phyloP scores from a whole-genome alignment of 345 rosid genomes.

The Murraya paniculata region DNA sequence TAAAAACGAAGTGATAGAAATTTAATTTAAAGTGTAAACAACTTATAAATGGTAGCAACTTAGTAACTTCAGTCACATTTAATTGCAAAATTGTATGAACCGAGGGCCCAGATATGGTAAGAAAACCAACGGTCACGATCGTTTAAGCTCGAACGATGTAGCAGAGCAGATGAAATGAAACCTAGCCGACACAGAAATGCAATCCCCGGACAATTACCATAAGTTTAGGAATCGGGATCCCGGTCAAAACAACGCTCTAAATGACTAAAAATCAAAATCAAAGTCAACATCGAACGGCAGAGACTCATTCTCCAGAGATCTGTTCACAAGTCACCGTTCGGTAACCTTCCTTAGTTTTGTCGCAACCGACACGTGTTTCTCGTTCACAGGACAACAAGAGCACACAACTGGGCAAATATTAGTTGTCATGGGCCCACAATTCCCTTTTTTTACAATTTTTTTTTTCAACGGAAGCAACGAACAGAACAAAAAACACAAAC shows the following conservation, averaged over 20 bases:
- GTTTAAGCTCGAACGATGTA: not conserved
- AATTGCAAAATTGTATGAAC: not conserved
- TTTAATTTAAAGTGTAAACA: too few relatives aligned
- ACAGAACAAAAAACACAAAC: not conserved
- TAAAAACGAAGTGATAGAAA: too few relatives aligned
- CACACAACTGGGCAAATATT: not conserved
- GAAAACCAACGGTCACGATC: not conserved
- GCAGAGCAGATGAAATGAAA: too few relatives aligned
- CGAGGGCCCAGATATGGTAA: not conserved
- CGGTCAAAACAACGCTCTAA: not conserved
- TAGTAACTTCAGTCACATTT: not conserved
- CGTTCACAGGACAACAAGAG: not conserved
- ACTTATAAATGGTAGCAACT: not conserved
- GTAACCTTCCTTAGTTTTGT: not conserved
- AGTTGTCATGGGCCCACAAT: not conserved
- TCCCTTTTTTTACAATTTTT: too few relatives aligned
- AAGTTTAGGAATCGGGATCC: too few relatives aligned
- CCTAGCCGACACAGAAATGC: not conserved
- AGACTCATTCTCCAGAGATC: not conserved
- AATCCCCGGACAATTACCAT: not conserved
- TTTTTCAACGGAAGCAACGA: not conserved
- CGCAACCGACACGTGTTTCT: conserved; percentile 1
- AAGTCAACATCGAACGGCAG: not conserved
- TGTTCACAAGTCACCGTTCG: not conserved
- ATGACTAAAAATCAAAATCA: not conserved